phyloP scores from a whole-genome alignment of 2,329 filamentous ascomycete genomes.

The Colletotrichum neosansevieriae region DNA sequence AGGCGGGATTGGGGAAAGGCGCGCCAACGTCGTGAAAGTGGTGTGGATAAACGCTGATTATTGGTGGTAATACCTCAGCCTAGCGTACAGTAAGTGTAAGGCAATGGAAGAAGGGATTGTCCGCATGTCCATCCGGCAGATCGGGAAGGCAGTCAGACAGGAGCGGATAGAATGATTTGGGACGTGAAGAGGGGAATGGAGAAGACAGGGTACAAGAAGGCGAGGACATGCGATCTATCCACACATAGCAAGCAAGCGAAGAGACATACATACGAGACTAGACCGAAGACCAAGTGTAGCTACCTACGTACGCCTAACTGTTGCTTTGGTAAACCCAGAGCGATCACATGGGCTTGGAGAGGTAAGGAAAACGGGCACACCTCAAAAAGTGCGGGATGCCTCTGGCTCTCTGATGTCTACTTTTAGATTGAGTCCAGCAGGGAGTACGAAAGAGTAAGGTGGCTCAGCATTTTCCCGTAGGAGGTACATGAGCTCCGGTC shows the following conservation, averaged over 20 bases:
- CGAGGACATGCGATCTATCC: neutral
- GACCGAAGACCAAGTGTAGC: neutral
- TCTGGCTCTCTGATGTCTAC: neutral
- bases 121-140: constrained; percentile 2
- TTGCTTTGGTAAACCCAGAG: neutral
- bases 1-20: constrained; percentile 27
- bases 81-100: neutral
- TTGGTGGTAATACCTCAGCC: constrained; percentile 36
- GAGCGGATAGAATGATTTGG: constrained; percentile 14
- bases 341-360: constrained; percentile 23
- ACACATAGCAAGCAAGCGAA: too few relatives aligned
- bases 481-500: constrained; percentile 4
- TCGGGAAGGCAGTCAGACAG: too few relatives aligned
- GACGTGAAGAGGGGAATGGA: neutral
- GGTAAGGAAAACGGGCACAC: neutral
- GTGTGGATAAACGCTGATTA: constrained; percentile 13
- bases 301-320: neutral
- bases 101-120: neutral
- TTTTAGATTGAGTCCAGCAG: neutral
- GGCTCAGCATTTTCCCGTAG: too few relatives aligned
- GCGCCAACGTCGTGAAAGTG: constrained; percentile 14
- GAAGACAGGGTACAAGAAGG: neutral
- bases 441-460: neutral
- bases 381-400: neutral
- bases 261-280: too few relatives aligned